Base-by-base conservation (phyloP, 257 asterid species). In the Lithospermum erythrorhizon region DNA sequence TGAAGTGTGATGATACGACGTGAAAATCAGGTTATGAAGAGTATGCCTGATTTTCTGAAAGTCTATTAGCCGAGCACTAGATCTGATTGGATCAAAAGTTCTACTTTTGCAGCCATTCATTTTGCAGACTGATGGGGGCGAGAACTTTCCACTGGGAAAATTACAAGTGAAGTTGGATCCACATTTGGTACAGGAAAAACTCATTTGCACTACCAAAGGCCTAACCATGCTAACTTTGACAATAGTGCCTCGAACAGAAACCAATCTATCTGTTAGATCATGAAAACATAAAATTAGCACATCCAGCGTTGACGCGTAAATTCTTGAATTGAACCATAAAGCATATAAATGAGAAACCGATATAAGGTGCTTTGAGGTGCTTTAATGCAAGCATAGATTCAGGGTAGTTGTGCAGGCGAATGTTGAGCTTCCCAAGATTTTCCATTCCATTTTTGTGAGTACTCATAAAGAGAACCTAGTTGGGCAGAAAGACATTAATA, bases 301-400 rank as follows among this genome's bases (percentile, higher is more conserved):
- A 45, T 51, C 51, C n/a, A 30, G 21, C 19, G 17, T 20, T 18
- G 48, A 22, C 53, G 21, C 6, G 29, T 48, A 60, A 53, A 8
- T 51, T 66, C 30, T 57, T 62, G 19, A 14, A 55, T 27, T 54
- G 17, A 21, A 49, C 61, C 17, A 24, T 30, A 25, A 27, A 27
- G 30, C 30, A 27, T 27, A 27, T 27, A 6, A 27, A 27, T 27
- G 3, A 27, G 3, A 27, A 83, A 90, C 96, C 96, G 64, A 91
- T 91, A 77, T 88, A 91, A 73, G 98, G 96, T 61, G 98, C 98
- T 86, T 91, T 91, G 55, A 91, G 90, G 74, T 88, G 86, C 88
- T 88, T 91, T 78, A 91, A 67, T 63, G 95, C 96, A 72, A 88
- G 81, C 90, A 81, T 64, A 20, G 95, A 87, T 69, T 83, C 87